Conservation (phyloP, 2,329 filamentous ascomycete species). For the Epichloe amarillans region DNA sequence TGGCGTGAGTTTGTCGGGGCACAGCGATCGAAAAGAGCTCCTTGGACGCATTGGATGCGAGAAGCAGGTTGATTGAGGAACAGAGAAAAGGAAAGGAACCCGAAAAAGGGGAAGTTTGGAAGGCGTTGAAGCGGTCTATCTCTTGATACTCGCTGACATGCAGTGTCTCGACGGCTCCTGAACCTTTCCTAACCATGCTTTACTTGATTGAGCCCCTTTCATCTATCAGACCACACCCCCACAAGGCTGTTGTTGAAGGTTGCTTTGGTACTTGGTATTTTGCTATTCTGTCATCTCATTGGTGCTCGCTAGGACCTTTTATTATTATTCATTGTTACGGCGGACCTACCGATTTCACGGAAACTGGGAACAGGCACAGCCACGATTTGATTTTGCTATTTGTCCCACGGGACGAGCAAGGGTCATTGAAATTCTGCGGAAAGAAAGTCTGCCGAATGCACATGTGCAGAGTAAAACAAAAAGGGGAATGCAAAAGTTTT, state of each 20-base stretch:
- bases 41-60: constrained; percentile 73
- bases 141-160: neutral
- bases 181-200: neutral
- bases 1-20: constrained; percentile 53
- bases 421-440: neutral
- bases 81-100: neutral
- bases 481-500: neutral
- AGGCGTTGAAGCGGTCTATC: constrained; percentile 4
- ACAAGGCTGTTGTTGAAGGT: neutral
- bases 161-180: neutral
- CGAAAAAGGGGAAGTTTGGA: neutral
- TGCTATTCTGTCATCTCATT: neutral
- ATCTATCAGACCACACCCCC: neutral
- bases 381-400: neutral
- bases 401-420: neutral
- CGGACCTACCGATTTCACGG: too few species aligned
- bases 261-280: neutral
- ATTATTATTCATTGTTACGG: too few species aligned
- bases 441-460: neutral
- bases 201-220: neutral
- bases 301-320: neutral
- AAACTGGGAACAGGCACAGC: neutral
- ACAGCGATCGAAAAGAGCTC: constrained; percentile 68
- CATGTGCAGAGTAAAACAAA: neutral
- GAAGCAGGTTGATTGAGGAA: constrained; percentile 46